Conservation (phyloP, 495 filamentous ascomycete genomes). For the Trichocladium antarcticum region DNA sequence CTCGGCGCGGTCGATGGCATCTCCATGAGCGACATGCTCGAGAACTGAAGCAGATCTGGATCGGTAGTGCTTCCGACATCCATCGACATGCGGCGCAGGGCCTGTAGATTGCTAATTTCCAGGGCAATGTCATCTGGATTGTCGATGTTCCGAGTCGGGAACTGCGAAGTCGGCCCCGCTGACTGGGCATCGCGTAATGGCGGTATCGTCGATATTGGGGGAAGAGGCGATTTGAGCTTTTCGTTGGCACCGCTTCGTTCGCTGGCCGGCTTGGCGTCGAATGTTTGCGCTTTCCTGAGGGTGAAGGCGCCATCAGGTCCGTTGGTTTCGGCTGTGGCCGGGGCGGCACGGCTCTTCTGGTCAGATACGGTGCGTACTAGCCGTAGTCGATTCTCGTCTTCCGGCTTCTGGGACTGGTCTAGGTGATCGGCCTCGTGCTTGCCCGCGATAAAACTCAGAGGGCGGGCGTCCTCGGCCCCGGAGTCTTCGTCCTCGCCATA, state of each 20-base stretch:
- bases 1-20: constrained; percentile 67
- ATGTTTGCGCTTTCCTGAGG: constrained; percentile 30
- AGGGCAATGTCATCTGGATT: constrained; percentile 86
- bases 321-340: constrained; percentile 6
- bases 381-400: constrained; percentile 28
- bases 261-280: constrained; percentile 36
- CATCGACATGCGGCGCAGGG: constrained; percentile 96
- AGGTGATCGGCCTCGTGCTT: constrained; percentile 31
- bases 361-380: constrained; percentile 37
- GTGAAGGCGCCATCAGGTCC: constrained; percentile 19
- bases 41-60: constrained; percentile 84
- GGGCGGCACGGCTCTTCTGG: constrained; percentile 15
- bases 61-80: constrained; percentile 84
- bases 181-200: constrained; percentile 43
- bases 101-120: constrained; percentile 90
- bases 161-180: constrained; percentile 56
- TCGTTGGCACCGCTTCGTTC: constrained; percentile 41
- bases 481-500: constrained; percentile 59
- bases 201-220: constrained; percentile 47
- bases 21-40: constrained; percentile 43
- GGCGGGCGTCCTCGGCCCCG: constrained; percentile 37
- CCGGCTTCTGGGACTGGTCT: constrained; percentile 15
- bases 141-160: constrained; percentile 84
- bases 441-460: constrained; percentile 37
- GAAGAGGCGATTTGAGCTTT: constrained; percentile 33